Percentiles rank a stretch among this genome's conserved stretches.
phyloP scores from a whole-genome alignment of 1,139 yeast genomes.

The Taiozyma sp. region DNA sequence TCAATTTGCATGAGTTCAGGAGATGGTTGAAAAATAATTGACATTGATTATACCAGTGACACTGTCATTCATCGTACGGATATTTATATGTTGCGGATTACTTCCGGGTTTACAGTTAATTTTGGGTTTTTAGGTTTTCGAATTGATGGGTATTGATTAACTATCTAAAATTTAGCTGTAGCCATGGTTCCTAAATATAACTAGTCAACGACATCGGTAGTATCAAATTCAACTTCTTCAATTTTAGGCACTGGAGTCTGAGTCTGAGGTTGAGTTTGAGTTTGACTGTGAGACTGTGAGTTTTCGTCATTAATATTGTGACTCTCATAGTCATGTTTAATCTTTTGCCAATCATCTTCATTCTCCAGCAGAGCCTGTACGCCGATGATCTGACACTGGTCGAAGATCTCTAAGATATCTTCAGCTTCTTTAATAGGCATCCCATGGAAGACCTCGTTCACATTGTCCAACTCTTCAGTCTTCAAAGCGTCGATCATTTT shows the following conservation, averaged over 20 bases:
- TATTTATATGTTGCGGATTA: background rate
- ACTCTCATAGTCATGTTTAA: constrained; percentile 40
- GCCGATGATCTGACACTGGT: constrained; percentile 80
- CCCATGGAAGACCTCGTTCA: constrained; percentile 79
- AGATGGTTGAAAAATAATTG: background rate
- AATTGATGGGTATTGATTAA: background rate
- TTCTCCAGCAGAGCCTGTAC: constrained; percentile 75
- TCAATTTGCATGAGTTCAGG: constrained; percentile 10
- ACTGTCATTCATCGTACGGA: background rate
- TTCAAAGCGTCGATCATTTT: constrained; percentile 74
- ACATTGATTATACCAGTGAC: background rate
- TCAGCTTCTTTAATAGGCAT: constrained; percentile 82
- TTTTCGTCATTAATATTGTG: constrained; percentile 8
- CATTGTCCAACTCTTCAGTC: constrained; percentile 67
- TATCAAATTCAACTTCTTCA: constrained; percentile 20
- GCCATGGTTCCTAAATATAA: background rate
- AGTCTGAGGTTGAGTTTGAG: background rate
- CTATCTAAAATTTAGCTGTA: background rate
- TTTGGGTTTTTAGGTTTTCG: background rate
- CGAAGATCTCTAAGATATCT: constrained; percentile 62
- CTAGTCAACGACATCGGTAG: constrained; percentile 33
- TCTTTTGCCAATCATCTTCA: constrained; percentile 58
- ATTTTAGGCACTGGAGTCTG: constrained; percentile 8
- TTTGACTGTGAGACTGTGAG: background rate
- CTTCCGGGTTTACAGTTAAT: background rate